Evolutionary conservation across 306 rosid species (phyloP).

Genomic region (Vigna mungo): DNA sequence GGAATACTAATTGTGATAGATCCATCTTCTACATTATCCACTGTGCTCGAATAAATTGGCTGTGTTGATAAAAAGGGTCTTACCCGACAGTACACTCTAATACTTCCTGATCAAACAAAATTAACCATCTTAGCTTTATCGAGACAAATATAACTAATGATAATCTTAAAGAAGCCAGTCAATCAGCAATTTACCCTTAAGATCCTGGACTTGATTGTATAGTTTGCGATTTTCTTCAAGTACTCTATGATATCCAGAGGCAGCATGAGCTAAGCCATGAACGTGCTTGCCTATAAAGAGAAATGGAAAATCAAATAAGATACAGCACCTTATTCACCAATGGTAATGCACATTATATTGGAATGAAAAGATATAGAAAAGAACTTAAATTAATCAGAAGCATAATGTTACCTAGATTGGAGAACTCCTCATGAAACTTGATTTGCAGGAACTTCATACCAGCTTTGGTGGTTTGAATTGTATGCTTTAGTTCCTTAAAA

Average conservation of each 20-base stretch:
- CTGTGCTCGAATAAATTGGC: conserved; percentile 65
- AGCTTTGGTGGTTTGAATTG: conserved; percentile 73
- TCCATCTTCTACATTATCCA: conserved; percentile 86
- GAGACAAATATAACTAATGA: background rate
- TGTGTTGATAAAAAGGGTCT: conserved; percentile 84
- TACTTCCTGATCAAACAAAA: conserved; percentile 75
- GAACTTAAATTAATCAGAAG: conserved; percentile 19
- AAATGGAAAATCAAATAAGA: conserved; percentile 38
- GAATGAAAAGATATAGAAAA: background rate
- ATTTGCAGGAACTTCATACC: conserved; percentile 88
- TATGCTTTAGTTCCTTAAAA: conserved; percentile 75
- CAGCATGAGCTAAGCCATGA: conserved; percentile 87
- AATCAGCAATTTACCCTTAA: conserved; percentile 68
- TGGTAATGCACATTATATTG: conserved; percentile 14
- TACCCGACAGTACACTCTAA: conserved; percentile 95
- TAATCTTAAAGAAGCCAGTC: conserved; percentile 28
- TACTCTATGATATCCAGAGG: conserved; percentile 92
- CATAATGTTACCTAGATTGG: conserved; percentile 68
- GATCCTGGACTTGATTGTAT: conserved; percentile 96
- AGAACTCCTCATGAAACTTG: conserved; percentile 89
- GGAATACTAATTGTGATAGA: conserved; percentile 74
- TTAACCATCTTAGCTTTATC: conserved; percentile 23
- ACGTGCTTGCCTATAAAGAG: conserved; percentile 70
- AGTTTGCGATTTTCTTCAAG: conserved; percentile 93
- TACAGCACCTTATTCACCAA: background rate